Conservation (phyloP, 192 early-diverging fungal species). For the Mortierella claussenii region DNA sequence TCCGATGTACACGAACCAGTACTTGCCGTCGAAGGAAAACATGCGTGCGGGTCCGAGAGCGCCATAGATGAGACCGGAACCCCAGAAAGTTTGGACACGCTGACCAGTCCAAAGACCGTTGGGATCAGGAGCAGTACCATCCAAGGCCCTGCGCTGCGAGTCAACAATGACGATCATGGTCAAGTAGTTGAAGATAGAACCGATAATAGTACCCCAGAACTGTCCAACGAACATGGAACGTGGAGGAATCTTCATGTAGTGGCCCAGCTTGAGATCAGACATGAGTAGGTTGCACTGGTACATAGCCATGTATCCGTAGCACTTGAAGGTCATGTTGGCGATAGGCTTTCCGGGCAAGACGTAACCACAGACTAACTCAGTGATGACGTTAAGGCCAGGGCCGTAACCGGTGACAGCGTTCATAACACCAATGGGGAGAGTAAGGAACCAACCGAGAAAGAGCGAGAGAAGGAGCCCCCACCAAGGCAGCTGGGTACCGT, state of each 20-base stretch:
- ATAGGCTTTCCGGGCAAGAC: slow-evolving; percentile 66
- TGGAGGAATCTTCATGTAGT: slow-evolving; percentile 82
- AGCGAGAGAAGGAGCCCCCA: slow-evolving; percentile 60
- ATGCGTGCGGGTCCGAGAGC: slow-evolving; percentile 74
- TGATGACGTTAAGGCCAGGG: slow-evolving; percentile 65
- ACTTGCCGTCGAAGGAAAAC: slow-evolving; percentile 58
- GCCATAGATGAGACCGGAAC: slow-evolving; percentile 75
- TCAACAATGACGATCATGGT: slow-evolving; percentile 52
- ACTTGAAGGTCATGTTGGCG: slow-evolving; percentile 70
- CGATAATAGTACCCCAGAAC: slow-evolving; percentile 65
- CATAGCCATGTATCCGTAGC: slow-evolving; percentile 60
- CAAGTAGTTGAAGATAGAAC: slow-evolving; percentile 56
- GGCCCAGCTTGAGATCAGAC: slow-evolving; percentile 78
- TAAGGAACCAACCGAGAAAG: slow-evolving; percentile 50
- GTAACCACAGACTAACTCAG: slow-evolving; percentile 70
- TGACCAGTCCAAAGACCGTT: slow-evolving; percentile 63
- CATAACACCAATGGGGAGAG: slow-evolving; percentile 68
- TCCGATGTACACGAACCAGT: slow-evolving; percentile 47
- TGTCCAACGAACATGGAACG: slow-evolving; percentile 72
- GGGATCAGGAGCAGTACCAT: slow-evolving; percentile 47
- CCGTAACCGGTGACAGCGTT: slow-evolving; percentile 61
- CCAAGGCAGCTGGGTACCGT: slow-evolving; percentile 58
- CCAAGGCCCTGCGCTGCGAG: slow-evolving; percentile 31
- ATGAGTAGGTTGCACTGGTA: slow-evolving; percentile 78
- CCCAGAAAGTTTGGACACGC: slow-evolving; percentile 66